A percentile compares a stretch with the other conserved stretches of the same genome.
phyloP scores from a whole-genome alignment of 352 stramenopile species.

The Phytophthora aleatoria region DNA sequence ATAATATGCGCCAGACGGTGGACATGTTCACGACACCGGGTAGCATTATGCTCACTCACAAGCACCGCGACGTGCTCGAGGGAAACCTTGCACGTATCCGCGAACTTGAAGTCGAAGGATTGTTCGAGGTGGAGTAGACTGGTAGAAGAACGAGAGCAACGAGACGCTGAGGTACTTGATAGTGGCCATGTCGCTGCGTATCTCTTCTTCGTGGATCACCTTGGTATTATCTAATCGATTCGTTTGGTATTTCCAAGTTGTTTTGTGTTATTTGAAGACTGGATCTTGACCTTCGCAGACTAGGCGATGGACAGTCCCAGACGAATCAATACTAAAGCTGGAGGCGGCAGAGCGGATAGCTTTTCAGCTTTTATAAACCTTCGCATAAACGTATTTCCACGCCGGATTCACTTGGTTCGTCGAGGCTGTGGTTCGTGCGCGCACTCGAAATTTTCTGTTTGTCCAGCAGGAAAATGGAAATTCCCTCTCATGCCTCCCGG shows the following conservation, averaged over 20 bases:
- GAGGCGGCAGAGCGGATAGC: background rate
- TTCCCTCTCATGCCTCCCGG: too few species aligned
- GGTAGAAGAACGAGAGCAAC: conserved; percentile 27
- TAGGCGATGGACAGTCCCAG: too few species aligned
- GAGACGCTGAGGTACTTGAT: background rate
- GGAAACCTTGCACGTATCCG: conserved; percentile 91
- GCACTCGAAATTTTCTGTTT: conserved; percentile 54
- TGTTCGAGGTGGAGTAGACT: conserved; percentile 75
- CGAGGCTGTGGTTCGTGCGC: conserved; percentile 56
- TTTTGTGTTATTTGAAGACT: too few species aligned
- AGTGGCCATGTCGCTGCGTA: conserved; percentile 2
- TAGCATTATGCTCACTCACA: conserved; percentile 94
- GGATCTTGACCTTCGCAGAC: too few species aligned
- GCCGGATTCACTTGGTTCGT: conserved; percentile 34
- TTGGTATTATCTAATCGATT: conserved; percentile 46
- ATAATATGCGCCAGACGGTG: conserved; percentile 89
- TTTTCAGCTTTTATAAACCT: conserved; percentile 64
- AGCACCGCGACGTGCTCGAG: conserved; percentile 84
- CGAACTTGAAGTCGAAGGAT: conserved; percentile 74
- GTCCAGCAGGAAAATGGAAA: background rate
- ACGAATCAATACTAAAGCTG: too few species aligned
- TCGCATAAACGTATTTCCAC: conserved; percentile 67
- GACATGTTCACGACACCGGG: conserved; percentile 96
- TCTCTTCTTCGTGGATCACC: conserved; percentile 24
- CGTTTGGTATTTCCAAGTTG: background rate